A percentile compares a stretch with the other conserved stretches of the same genome.
Evolutionary conservation across 2,329 filamentous ascomycete species (phyloP).

Genomic region (Fusarium solani-melongenae): DNA sequence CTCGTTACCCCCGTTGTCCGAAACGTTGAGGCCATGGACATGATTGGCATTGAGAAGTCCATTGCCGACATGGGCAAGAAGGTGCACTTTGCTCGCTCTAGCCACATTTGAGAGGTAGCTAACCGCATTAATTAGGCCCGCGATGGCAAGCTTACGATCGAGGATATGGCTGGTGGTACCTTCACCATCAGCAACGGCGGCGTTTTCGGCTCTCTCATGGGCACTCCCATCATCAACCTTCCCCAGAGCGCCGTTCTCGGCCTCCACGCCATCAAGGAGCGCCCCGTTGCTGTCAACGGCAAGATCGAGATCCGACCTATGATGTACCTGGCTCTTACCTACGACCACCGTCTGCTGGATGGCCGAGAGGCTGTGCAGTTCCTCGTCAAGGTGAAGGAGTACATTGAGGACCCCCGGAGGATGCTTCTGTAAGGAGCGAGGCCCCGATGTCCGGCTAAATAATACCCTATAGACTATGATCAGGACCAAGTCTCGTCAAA

Average conservation of each 20-base stretch:
- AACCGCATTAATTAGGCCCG: conserved; percentile 68
- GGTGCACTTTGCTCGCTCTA: conserved; percentile 60
- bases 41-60: conserved; percentile 87
- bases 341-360: conserved; percentile 95
- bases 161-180: conserved; percentile 98
- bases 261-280: conserved; percentile 96
- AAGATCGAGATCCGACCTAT: conserved; percentile 98
- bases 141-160: conserved; percentile 95
- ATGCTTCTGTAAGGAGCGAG: conserved; percentile 75
- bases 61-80: conserved; percentile 97
- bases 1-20: conserved; percentile 96
- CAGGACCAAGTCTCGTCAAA: conserved; percentile 5
- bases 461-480: conserved; percentile 31
- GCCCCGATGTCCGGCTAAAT: conserved; percentile 4
- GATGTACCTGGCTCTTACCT: conserved; percentile 99
- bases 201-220: conserved; percentile 97
- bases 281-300: conserved; percentile 87
- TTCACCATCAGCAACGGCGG: conserved; percentile 98
- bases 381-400: conserved; percentile 97
- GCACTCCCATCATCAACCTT: conserved; percentile 97
- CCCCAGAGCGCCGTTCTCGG: conserved; percentile 93
- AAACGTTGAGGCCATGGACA: conserved; percentile 88
- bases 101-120: not conserved
- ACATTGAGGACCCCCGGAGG: conserved; percentile 92
- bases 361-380: conserved; percentile 96